Evolutionary conservation across 2,329 filamentous ascomycete genomes (phyloP).

Genomic region (Ascochyta pisi): DNA sequence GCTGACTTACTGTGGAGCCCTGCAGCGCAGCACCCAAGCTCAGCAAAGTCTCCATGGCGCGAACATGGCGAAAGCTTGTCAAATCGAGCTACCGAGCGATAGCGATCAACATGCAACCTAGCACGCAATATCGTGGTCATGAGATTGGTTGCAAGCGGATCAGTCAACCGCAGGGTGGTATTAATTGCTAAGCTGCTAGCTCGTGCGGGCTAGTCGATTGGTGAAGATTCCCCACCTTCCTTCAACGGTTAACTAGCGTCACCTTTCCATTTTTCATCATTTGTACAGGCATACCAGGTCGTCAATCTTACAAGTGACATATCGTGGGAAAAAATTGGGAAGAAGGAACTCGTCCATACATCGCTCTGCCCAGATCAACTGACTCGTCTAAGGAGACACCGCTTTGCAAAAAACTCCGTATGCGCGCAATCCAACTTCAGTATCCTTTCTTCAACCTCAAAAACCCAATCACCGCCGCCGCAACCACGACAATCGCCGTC

Average conservation of each 20-base stretch:
- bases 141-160: constrained; percentile 25
- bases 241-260: not conserved
- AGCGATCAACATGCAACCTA: constrained; percentile 20
- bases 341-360: no score
- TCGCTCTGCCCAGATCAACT: no score
- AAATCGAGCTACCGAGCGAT: constrained; percentile 2
- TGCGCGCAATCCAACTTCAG: not conserved
- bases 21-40: constrained; percentile 20
- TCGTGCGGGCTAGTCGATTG: not conserved
- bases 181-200: constrained; percentile 12
- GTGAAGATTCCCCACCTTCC: not conserved
- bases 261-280: no score
- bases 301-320: no score
- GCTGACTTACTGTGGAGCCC: not conserved
- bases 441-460: constrained; percentile 1
- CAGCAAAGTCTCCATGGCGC: constrained; percentile 27
- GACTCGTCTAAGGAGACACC: no score
- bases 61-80: constrained; percentile 21
- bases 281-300: no score
- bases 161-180: constrained; percentile 10
- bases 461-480: not conserved
- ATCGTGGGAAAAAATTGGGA: no score
- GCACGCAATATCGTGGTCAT: constrained; percentile 28
- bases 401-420: no score
- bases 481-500: constrained; percentile 23